Conservation (phyloP, 1,139 yeast species). For the Dujonia santamariae region DNA sequence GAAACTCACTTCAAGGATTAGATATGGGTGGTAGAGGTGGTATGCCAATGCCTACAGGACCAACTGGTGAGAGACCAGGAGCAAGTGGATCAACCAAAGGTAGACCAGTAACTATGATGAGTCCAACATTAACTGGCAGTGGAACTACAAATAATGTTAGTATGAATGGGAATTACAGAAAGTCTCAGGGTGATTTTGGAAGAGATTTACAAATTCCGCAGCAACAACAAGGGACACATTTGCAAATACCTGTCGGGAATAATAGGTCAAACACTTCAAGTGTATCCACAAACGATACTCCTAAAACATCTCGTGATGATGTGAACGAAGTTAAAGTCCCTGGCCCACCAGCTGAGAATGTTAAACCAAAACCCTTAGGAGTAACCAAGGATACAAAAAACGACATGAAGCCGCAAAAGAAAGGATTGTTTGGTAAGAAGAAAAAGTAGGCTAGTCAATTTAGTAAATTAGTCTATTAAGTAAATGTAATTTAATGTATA, state of each 20-base stretch:
- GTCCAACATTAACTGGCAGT: constrained; percentile 11
- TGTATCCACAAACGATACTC: constrained; percentile 25
- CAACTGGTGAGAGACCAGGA: constrained; percentile 10
- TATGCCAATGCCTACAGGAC: constrained; percentile 37
- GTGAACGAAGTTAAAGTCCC: constrained; percentile 14
- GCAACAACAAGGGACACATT: constrained; percentile 12
- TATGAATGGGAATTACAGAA: constrained; percentile 17
- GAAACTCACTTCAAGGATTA: constrained; percentile 26
- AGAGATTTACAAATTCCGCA: constrained; percentile 8
- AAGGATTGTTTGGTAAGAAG: constrained; percentile 34
- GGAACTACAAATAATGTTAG: too few relatives aligned
- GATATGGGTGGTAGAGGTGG: constrained; percentile 54
- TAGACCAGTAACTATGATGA: constrained; percentile 7
- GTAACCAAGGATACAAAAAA: constrained; percentile 16
- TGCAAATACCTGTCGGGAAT: constrained; percentile 28
- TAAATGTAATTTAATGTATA: too few relatives aligned
- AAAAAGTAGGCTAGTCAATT: constrained; percentile 9
- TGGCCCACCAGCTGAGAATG: constrained; percentile 11
- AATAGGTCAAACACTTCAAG: constrained; percentile 25
- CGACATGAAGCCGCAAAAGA: constrained; percentile 14
- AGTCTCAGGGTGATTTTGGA: constrained; percentile 10
- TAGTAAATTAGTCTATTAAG: neutral
- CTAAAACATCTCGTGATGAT: constrained; percentile 23
- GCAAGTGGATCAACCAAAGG: constrained; percentile 1
- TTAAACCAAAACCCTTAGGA: constrained; percentile 38